Evolutionary conservation across 805 yeast species (phyloP), one percentile per base, ranked within the genome.

Genomic region (Starmerella ratchasimensis): DNA sequence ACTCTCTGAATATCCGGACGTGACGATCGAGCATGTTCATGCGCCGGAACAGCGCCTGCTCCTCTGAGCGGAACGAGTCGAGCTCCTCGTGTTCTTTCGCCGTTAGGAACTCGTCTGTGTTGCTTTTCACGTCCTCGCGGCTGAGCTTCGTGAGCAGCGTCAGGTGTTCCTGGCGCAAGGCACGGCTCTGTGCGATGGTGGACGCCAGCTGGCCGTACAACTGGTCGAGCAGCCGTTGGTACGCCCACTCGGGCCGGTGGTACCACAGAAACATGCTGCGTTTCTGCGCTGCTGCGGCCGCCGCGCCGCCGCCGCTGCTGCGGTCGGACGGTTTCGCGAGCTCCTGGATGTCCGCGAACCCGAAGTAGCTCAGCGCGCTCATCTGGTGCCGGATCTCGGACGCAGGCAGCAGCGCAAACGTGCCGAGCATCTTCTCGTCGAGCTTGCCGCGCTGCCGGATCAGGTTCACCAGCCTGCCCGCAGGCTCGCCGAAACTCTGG

Each of bases 321-420:
- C 97, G 69, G 56, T 90, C 97, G 18, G 74, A 76, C 7, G 94
- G 78, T 51, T 88, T 72, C 10, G 97, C 96, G 21, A 90, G 79
- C 60, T 90, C 98, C 59, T 88, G 97, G 26, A 86, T 68, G 54
- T 88, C 94, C 15, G 86, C 62, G 15, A 80, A 69, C 44, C 86
- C 83, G 46, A 73, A 67, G 37, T 69, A 71, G 20, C 80, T 69
- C 37, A 90, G 61, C 24, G 71, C 69, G 32, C 78, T 71, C 31
- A 84, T 61, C 31, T 78, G 74, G 28, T 76, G 73, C 39, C 95
- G 67, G 7, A 84, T 80, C 26, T 75, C 79, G 42, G 71, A 72
- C 41, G 83, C 93, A 46, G 73, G 80, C 58, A 90, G 67, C 36
- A 90, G 60, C 1, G 90, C 88, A 13, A 71, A 57, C 36, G 80